A percentile compares a stretch with the other conserved stretches of the same genome.
Conservation (phyloP, 2,329 filamentous ascomycete species). For the Stagonosporopsis rhizophila region DNA sequence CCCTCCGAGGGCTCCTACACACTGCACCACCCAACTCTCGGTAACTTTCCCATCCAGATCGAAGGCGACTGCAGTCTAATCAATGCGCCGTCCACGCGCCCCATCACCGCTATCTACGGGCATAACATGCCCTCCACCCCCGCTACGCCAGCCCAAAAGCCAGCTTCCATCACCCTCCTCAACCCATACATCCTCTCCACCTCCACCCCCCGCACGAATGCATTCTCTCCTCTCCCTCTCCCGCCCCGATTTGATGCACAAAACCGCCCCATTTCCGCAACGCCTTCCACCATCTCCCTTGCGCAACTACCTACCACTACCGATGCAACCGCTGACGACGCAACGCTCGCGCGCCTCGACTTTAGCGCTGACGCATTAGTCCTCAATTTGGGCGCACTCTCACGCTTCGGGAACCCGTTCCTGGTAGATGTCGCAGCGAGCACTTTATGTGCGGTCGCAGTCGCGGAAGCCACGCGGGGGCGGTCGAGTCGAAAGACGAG, state of each 20-base stretch:
- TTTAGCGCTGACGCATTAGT: constrained; percentile 52
- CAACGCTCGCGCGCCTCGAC: constrained; percentile 54
- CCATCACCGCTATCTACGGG: constrained; percentile 49
- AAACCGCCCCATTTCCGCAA: constrained; percentile 40
- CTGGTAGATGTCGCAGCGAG: constrained; percentile 55
- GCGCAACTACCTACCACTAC: constrained; percentile 44
- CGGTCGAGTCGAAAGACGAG: constrained; percentile 26
- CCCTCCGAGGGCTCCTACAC: constrained; percentile 52
- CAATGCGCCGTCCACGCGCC: constrained; percentile 47
- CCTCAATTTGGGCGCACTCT: constrained; percentile 54
- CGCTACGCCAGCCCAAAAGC: constrained; percentile 36
- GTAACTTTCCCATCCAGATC: constrained; percentile 52
- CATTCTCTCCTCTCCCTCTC: constrained; percentile 40
- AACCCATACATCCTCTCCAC: constrained; percentile 51
- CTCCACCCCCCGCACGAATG: constrained; percentile 40
- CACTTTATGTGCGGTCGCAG: constrained; percentile 54
- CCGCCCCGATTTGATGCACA: constrained; percentile 34
- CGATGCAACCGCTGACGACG: constrained; percentile 47
- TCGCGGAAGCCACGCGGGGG: constrained; percentile 53
- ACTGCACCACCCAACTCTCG: constrained; percentile 55
- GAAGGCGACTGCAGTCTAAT: constrained; percentile 51
- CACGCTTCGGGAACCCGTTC: constrained; percentile 54
- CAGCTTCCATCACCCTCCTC: constrained; percentile 46
- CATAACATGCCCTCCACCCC: constrained; percentile 49
- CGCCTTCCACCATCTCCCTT: constrained; percentile 44